phyloP scores from a whole-genome alignment of 352 stramenopile species.

The Blastocystis sp. region DNA sequence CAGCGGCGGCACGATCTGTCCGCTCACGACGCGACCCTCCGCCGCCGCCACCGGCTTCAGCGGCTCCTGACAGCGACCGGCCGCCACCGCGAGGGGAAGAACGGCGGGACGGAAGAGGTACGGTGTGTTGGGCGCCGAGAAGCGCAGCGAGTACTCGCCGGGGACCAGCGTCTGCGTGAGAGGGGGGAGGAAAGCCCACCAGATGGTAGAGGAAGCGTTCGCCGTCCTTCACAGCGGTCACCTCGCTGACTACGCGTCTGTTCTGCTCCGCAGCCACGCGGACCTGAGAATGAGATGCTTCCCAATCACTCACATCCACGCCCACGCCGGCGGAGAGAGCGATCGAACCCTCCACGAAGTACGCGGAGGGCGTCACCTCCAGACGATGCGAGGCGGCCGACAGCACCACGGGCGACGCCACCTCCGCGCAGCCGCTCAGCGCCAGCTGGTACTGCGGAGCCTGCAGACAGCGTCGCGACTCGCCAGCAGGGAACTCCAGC shows the following conservation, averaged over 20 bases:
- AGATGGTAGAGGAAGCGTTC: background rate
- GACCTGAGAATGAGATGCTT: background rate
- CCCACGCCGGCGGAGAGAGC: background rate
- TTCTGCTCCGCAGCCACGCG: background rate
- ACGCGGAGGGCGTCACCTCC: background rate
- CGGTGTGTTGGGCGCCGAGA: background rate
- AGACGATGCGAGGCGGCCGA: background rate
- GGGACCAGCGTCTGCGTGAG: background rate
- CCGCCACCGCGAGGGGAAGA: background rate
- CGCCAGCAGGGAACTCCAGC: background rate
- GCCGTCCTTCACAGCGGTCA: background rate
- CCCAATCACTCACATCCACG: background rate
- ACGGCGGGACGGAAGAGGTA: background rate
- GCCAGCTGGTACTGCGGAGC: background rate
- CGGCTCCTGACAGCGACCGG: background rate
- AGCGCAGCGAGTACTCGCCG: background rate
- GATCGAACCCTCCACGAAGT: background rate
- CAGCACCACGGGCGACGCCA: background rate
- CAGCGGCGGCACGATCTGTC: constrained; percentile 33
- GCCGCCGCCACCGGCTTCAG: background rate
- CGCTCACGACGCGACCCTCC: constrained; percentile 14
- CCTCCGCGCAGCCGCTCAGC: background rate
- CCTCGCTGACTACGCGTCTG: background rate
- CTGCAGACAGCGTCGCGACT: background rate
- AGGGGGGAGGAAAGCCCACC: background rate